These are phyloP conservation scores for Gnaphalium uliginosum DNA, from an alignment of 129 eudicot genomes.

Conservation along the genomic window DNA sequence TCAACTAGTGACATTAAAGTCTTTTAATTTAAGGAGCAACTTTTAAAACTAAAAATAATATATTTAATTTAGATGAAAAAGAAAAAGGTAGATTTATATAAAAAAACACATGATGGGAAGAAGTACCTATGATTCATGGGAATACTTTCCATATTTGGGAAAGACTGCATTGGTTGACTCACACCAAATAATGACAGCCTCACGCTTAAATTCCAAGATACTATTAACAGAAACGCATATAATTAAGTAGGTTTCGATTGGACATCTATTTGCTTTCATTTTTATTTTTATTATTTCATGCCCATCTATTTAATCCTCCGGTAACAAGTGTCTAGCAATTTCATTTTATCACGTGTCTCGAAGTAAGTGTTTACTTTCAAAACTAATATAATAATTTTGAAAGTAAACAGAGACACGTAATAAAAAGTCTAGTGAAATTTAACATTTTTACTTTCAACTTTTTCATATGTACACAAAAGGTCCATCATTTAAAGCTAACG, in stretches of 20 bases:
- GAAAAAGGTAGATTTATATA: background rate
- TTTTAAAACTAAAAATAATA: background rate
- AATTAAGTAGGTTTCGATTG: conserved; percentile 25
- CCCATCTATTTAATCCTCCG: no score
- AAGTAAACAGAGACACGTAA: no score
- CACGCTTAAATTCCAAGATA: conserved; percentile 25
- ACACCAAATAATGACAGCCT: background rate
- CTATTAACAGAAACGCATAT: conserved; percentile 9
- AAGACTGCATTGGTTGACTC: conserved; percentile 18
- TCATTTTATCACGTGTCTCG: no score
- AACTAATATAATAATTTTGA: no score
- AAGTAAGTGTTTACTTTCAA: no score
- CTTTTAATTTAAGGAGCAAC: conserved; percentile 2
- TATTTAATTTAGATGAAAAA: background rate
- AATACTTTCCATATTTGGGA: conserved; percentile 14
- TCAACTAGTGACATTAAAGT: background rate
- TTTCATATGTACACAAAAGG: no score
- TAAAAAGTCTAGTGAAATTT: no score
- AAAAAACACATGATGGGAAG: background rate
- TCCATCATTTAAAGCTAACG: no score
- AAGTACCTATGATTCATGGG: conserved; percentile 16
- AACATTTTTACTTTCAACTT: no score
- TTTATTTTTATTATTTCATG: no score
- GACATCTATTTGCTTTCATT: conserved; percentile 16
- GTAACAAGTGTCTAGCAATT: no score